phyloP scores from a whole-genome alignment of 345 rosid genomes.

The Eucalyptus marginata region DNA sequence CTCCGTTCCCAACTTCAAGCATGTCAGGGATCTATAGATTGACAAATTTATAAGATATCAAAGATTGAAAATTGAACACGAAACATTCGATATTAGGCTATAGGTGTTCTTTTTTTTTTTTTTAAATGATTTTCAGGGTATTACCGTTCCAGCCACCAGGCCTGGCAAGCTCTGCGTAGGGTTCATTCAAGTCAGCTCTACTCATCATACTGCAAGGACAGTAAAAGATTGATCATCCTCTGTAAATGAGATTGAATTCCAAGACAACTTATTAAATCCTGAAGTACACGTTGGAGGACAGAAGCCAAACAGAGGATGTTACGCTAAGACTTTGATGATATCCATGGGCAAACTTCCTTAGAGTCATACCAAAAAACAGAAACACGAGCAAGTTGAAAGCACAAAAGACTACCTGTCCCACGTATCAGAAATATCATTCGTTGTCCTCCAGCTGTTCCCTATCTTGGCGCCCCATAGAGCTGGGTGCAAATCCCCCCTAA shows the following conservation, averaged over 20 bases:
- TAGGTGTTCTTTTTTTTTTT: background rate
- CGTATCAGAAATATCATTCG: slow-evolving; percentile 57
- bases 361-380: background rate
- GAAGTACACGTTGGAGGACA: background rate
- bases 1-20: slow-evolving; percentile 99
- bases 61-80: background rate
- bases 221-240: background rate
- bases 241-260: background rate
- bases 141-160: slow-evolving; percentile 97
- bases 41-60: background rate
- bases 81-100: background rate
- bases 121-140: background rate
- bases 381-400: background rate
- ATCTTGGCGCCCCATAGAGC: slow-evolving; percentile 71
- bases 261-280: background rate
- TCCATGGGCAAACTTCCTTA: background rate
- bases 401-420: slow-evolving; percentile 49
- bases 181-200: slow-evolving; percentile 65
- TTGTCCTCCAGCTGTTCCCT: slow-evolving; percentile 99
- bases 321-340: background rate
- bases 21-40: slow-evolving; percentile 80
- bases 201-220: slow-evolving; percentile 52
- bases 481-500: slow-evolving; percentile 90
- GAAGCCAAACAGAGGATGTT: background rate
- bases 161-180: slow-evolving; percentile 72